Evolutionary conservation across 2,329 filamentous ascomycete genomes (phyloP).

Genomic region (Cladosporium halotolerans): DNA sequence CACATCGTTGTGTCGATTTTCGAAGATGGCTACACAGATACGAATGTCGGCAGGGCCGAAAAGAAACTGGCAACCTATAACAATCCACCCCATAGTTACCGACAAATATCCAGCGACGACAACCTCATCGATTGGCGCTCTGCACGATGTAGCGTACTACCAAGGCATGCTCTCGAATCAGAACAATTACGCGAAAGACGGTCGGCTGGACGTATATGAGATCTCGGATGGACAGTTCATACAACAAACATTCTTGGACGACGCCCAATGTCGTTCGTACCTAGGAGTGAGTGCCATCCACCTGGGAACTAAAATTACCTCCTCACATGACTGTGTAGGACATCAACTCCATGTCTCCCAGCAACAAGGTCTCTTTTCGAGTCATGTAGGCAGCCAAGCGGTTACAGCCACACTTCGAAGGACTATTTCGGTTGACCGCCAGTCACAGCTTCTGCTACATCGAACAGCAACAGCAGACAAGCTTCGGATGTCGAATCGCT

Average conservation of each 20-base stretch:
- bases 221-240: neutral
- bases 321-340: neutral
- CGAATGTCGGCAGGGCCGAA: no score
- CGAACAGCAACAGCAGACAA: neutral
- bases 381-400: neutral
- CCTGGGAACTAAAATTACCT: neutral
- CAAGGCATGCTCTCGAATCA: neutral
- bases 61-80: no score
- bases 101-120: neutral
- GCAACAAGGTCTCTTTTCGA: neutral
- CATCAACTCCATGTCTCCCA: neutral
- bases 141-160: neutral
- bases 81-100: no score
- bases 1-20: no score
- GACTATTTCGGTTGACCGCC: neutral
- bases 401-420: neutral
- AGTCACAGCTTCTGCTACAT: conserved; percentile 1
- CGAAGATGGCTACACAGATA: no score
- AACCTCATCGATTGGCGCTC: neutral
- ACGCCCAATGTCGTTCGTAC: neutral
- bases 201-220: neutral
- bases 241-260: neutral
- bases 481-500: neutral
- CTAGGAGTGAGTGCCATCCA: neutral
- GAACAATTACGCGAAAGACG: neutral